These are phyloP conservation scores for Camelina laxa DNA, from an alignment of 345 rosid genomes.

Conservation along the genomic window DNA sequence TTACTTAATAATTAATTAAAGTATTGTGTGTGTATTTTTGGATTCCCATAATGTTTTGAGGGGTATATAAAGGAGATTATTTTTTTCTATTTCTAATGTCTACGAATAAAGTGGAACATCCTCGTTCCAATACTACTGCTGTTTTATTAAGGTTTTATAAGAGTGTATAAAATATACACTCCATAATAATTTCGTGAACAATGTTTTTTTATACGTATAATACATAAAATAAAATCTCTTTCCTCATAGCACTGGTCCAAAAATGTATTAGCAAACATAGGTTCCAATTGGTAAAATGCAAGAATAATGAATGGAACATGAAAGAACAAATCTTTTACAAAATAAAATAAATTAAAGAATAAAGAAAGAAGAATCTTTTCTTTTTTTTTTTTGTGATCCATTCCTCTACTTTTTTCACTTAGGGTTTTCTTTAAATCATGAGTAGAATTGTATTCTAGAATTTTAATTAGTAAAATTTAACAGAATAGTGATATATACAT, in stretches of 20 bases:
- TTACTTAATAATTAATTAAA: conserved; percentile 36
- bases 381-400: no score
- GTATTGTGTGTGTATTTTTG: conserved; percentile 43
- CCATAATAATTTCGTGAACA: conserved; percentile 24
- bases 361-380: not conserved
- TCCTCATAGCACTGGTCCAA: not conserved
- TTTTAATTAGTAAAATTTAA: no score
- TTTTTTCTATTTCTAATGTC: conserved; percentile 23
- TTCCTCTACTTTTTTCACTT: no score
- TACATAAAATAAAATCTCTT: conserved; percentile 35
- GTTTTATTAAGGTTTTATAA: conserved; percentile 25
- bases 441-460: no score
- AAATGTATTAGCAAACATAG: not conserved
- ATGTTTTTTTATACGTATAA: conserved; percentile 21
- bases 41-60: conserved; percentile 48
- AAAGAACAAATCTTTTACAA: not conserved
- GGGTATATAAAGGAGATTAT: conserved; percentile 40
- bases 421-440: no score
- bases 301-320: not conserved
- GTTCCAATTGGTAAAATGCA: not conserved
- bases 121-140: conserved; percentile 30
- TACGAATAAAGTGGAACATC: conserved; percentile 36
- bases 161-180: conserved; percentile 24
- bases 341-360: no score
- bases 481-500: no score